phyloP scores from a whole-genome alignment of 495 filamentous ascomycete species.

The Trichocladium uniseriatum region DNA sequence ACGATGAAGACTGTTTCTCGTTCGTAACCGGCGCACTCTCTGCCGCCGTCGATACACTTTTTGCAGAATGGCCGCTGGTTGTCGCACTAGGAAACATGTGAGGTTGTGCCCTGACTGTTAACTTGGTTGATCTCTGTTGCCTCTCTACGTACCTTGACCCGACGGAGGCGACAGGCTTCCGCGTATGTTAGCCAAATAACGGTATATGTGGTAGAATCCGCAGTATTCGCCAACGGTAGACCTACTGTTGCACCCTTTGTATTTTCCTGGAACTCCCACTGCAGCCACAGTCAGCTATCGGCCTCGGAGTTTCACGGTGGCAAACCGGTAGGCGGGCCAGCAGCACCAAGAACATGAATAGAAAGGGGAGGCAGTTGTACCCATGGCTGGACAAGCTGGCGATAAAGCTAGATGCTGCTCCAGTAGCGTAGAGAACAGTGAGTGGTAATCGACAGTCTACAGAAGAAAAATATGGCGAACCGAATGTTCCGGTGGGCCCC shows the following conservation, averaged over 20 bases:
- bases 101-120: background rate
- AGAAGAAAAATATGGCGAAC: background rate
- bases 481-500: background rate
- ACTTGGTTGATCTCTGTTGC: background rate
- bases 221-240: background rate
- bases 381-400: background rate
- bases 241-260: constrained; percentile 36
- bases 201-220: background rate
- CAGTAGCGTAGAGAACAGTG: no score
- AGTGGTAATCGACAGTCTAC: background rate
- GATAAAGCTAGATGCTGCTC: background rate
- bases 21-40: constrained; percentile 55
- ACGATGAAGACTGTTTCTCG: constrained; percentile 44
- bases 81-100: constrained; percentile 33
- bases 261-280: constrained; percentile 40
- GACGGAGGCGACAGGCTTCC: constrained; percentile 30
- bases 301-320: background rate
- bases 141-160: constrained; percentile 27
- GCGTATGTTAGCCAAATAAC: background rate
- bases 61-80: constrained; percentile 54
- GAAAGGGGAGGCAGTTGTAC: background rate
- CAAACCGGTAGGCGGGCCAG: background rate
- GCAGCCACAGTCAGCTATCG: background rate
- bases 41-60: constrained; percentile 54
- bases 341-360: background rate